Conservation (phyloP, 768 basidiomycete species). For the Cyclocybe cylindracea region DNA sequence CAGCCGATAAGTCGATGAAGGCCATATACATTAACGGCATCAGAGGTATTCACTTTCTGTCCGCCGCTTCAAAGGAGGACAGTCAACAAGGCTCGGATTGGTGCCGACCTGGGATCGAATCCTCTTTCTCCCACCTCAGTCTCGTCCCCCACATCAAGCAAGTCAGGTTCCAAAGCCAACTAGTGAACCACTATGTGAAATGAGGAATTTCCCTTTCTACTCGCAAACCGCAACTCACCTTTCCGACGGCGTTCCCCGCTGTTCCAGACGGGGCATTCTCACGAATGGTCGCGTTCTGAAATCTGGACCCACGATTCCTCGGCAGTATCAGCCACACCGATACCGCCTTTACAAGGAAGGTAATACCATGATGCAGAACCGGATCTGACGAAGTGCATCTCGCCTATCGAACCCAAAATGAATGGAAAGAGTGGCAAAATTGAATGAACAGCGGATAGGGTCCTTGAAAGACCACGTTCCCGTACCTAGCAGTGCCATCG, state of each 20-base stretch:
- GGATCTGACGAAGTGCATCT: conserved; percentile 60
- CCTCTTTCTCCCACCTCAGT: conserved; percentile 72
- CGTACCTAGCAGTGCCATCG: conserved; percentile 58
- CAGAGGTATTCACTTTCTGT: too few relatives aligned
- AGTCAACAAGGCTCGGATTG: background rate
- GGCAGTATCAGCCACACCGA: conserved; percentile 62
- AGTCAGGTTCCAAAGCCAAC: conserved; percentile 21
- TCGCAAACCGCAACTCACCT: conserved; percentile 10
- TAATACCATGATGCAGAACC: conserved; percentile 61
- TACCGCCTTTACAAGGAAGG: conserved; percentile 62
- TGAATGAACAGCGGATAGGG: background rate
- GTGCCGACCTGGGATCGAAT: conserved; percentile 38
- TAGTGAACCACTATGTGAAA: conserved; percentile 28
- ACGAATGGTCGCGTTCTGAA: conserved; percentile 63
- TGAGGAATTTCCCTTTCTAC: too few relatives aligned
- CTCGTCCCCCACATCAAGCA: conserved; percentile 48
- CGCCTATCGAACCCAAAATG: conserved; percentile 35
- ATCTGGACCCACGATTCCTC: conserved; percentile 79
- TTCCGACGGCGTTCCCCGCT: conserved; percentile 75
- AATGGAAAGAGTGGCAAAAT: too few relatives aligned
- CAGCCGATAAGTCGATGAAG: background rate
- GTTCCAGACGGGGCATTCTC: conserved; percentile 82
- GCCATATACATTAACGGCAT: background rate
- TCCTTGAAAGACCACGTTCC: too few relatives aligned
- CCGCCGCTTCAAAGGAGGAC: background rate